Base-by-base conservation (phyloP, 2,329 filamentous ascomycete species). In the Pseudocercospora vitis region DNA sequence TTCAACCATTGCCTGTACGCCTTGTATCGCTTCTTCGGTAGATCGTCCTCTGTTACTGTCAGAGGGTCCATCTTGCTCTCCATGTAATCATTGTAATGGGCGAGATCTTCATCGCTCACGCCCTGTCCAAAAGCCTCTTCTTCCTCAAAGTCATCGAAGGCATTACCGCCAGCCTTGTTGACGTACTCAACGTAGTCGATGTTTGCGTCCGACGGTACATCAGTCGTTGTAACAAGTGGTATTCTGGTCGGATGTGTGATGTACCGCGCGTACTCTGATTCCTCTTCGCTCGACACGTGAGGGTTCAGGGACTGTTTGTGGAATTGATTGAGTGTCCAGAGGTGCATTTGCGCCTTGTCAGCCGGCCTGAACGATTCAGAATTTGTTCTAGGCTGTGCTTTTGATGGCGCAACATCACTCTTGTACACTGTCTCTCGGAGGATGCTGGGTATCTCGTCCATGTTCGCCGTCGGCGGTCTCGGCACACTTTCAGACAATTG, bases 1-100 rank as follows among this genome's bases (percentile, higher is more conserved):
- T 85, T 82, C 67, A 99, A 77, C 92, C 94, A 99, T 73, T 96
- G 95, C 65, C 86, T 78, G 73, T 99, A 99, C 7, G 91, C 89
- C 74, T 96, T 97, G 72, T 99, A 99, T 63, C 94, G 80, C 79
- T 97, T 96, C 81, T 95, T 97, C 33, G 81, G 80, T 40, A 85
- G 80, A 70, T 97, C 94, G 66, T 95, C 91, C 39, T 91, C 86
- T 1, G 85, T 86, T 11, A 97, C 92, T 2, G 89, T 95, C 48
- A 99, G 74, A 14, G 90, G 89, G 64, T 96, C 89, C 56, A 94
- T 88, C 3, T 82, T 83, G 9, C 94, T 82, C 37, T 80, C 82
- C 52, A 96, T 71, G 65, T 94, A 87, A 57, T 94, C 88, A 24
- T 77, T 77, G 71, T 95, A 96, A 53, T 89, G 82, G 16, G 81